A percentile compares a stretch with the other conserved stretches of the same genome.
These are phyloP conservation scores for Penicillium waksmanii DNA, from an alignment of 495 filamentous ascomycete species.

Conservation along the genomic window DNA sequence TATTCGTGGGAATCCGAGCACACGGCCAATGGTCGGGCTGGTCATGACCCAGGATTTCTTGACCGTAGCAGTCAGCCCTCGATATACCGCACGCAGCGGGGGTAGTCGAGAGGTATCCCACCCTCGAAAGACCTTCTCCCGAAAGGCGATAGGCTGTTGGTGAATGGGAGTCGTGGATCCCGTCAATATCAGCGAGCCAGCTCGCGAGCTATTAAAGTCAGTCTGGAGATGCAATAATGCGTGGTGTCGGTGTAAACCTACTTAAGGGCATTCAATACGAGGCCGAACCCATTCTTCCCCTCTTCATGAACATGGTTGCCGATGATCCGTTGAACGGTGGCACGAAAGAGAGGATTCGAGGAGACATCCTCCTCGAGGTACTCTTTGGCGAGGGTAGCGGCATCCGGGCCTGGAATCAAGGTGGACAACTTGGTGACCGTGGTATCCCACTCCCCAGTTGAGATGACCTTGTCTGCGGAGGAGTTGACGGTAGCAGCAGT, in stretches of 20 bases:
- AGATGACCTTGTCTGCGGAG: constrained; percentile 36
- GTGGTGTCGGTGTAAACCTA: constrained; percentile 33
- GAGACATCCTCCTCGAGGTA: constrained; percentile 57
- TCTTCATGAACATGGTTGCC: constrained; percentile 48
- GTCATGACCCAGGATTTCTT: constrained; percentile 62
- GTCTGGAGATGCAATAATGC: not conserved
- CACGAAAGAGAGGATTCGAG: constrained; percentile 50
- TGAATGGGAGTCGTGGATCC: constrained; percentile 65
- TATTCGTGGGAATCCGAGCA: constrained; percentile 65
- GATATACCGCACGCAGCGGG: constrained; percentile 59
- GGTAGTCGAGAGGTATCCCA: constrained; percentile 63
- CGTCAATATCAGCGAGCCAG: constrained; percentile 69
- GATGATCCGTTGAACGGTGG: constrained; percentile 48
- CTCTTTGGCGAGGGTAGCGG: constrained; percentile 33
- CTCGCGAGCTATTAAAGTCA: constrained; percentile 57
- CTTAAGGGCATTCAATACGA: constrained; percentile 59
- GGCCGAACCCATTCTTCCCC: constrained; percentile 50
- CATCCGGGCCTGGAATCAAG: constrained; percentile 34
- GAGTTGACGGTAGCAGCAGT: constrained; percentile 30
- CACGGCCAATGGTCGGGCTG: constrained; percentile 56
- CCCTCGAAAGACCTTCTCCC: constrained; percentile 61
- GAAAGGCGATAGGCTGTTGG: constrained; percentile 60
- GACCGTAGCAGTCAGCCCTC: constrained; percentile 56
- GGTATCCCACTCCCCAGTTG: constrained; percentile 39
- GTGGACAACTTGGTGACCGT: constrained; percentile 34